Evolutionary conservation across 2,329 filamentous ascomycete species (phyloP), one percentile per base, ranked within the genome.

Genomic region (Ophiostoma sp.): DNA sequence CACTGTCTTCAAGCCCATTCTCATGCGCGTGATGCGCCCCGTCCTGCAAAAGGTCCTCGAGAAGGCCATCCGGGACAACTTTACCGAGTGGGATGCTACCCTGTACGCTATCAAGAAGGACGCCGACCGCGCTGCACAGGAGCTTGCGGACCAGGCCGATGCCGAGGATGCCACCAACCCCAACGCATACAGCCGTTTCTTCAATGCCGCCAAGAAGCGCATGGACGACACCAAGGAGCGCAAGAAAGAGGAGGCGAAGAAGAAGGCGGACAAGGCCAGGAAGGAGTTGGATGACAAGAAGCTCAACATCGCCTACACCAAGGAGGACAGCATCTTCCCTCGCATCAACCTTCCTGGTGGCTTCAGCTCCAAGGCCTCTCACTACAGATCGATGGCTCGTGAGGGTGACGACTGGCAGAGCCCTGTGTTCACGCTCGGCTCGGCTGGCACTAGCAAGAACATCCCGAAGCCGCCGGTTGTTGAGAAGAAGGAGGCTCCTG

Each of bases 381-480:
- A 97, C 82, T 98, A 97, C 87, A 93, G 90, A 84, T 90, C 98
- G 28, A 87, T 97, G 73, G 93, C 95, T 9, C 86, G 86, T 77
- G 94, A 96, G 89, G 96, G 96, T 70, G 93, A 97, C 72, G 91
- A 90, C 82, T 99, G 96, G 96, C 92, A 97, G 86, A 97, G 93
- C 75, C 94, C 95, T 11, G 90, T 99, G 79, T 99, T 99, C 85
- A 91, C 90, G 74, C 92, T 98, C 78, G 95, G 96, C 66, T 88
- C 84, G 59, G 94, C 95, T 12, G 85, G 88, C 72, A 90, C 91
- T 83, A 94, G 93, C 57, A 87, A 83, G 31, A 88, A 92, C 78
- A 87, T 98, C 59, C 94, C 95, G 1, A 80, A 79, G n/a, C 84
- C 86, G 2, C 87, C 87, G 31, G 80, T 82, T 73, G 82, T 90